phyloP scores from a whole-genome alignment of 768 basidiomycete species.

The Cantharellus anzutake region DNA sequence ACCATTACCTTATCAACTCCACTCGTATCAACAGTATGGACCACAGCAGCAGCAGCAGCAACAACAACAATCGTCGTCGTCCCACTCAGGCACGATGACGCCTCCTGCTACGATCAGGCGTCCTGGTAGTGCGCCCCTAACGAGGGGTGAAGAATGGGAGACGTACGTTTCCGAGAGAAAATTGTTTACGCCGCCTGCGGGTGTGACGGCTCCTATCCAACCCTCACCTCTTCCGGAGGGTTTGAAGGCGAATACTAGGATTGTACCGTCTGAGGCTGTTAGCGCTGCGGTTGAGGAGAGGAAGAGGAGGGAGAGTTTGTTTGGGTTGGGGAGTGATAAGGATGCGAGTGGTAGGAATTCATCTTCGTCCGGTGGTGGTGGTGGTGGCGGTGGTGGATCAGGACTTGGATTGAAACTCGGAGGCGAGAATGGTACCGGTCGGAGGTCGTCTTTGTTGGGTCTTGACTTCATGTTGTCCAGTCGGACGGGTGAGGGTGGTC shows the following conservation, averaged over 20 bases:
- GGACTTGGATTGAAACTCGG: too few relatives aligned
- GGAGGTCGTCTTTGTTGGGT: too few relatives aligned
- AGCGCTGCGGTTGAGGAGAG: constrained; percentile 53
- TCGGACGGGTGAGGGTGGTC: not conserved
- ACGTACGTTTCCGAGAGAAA: constrained; percentile 70
- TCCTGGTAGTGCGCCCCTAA: not conserved
- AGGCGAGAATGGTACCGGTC: not conserved
- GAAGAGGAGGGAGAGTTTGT: constrained; percentile 48
- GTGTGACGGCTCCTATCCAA: constrained; percentile 58
- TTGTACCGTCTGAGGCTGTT: constrained; percentile 50
- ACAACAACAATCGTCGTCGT: not conserved
- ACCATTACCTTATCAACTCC: constrained; percentile 10
- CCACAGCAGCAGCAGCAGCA: not conserved
- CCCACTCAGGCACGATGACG: not conserved
- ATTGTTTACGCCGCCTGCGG: constrained; percentile 65
- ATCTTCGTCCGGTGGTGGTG: too few relatives aligned
- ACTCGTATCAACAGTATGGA: too few relatives aligned
- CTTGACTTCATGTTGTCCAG: not conserved
- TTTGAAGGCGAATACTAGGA: constrained; percentile 20
- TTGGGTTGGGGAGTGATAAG: constrained; percentile 17
- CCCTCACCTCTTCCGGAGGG: constrained; percentile 27
- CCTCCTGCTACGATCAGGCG: not conserved
- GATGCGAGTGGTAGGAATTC: too few relatives aligned
- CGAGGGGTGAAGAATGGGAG: constrained; percentile 34
- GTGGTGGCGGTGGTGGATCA: too few relatives aligned